These are phyloP conservation scores for Geotrichum citri-aurantii DNA, from an alignment of 1,139 yeast genomes.

Conservation along the genomic window DNA sequence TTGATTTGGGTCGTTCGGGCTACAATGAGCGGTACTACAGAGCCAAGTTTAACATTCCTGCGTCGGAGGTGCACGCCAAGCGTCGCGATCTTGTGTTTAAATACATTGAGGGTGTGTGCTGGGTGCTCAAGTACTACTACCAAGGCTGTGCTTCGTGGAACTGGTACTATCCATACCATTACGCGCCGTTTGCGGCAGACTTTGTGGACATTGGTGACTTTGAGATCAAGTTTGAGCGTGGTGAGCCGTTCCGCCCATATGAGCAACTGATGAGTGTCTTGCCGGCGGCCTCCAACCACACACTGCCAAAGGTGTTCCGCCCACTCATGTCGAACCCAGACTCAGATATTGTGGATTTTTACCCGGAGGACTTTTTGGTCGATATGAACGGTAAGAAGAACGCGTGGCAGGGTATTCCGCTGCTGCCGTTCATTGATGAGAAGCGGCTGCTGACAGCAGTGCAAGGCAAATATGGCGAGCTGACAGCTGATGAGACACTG, in stretches of 20 bases:
- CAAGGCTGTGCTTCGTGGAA: slow-evolving; percentile 99
- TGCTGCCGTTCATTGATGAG: slow-evolving; percentile 87
- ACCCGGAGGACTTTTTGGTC: slow-evolving; percentile 81
- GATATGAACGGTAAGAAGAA: slow-evolving; percentile 94
- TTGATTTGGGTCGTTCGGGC: slow-evolving; percentile 81
- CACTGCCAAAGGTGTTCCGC: slow-evolving; percentile 76
- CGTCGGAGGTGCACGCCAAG: slow-evolving; percentile 52
- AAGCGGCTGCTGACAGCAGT: slow-evolving; percentile 63
- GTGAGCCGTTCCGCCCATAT: slow-evolving; percentile 83
- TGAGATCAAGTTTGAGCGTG: slow-evolving; percentile 57
- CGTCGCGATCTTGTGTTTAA: slow-evolving; percentile 59
- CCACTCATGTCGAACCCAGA: slow-evolving; percentile 74
- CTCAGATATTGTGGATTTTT: slow-evolving; percentile 85
- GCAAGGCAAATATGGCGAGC: slow-evolving; percentile 52
- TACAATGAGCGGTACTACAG: slow-evolving; percentile 76
- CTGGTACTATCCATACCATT: slow-evolving; percentile 96
- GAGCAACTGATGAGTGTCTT: slow-evolving; percentile 97
- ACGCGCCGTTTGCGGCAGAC: slow-evolving; percentile 96
- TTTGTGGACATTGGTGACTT: slow-evolving; percentile 57
- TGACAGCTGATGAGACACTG: slow-evolving; percentile 62
- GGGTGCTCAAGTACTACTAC: slow-evolving; percentile 90
- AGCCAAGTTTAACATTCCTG: slow-evolving; percentile 58
- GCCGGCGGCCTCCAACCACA: slow-evolving; percentile 95
- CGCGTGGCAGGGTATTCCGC: slow-evolving; percentile 94
- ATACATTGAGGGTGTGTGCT: slow-evolving; percentile 90